Percentiles rank a stretch among this genome's conserved stretches.
These are phyloP conservation scores for Lipomyces mesembrius DNA, from an alignment of 805 yeast species.

Conservation along the genomic window DNA sequence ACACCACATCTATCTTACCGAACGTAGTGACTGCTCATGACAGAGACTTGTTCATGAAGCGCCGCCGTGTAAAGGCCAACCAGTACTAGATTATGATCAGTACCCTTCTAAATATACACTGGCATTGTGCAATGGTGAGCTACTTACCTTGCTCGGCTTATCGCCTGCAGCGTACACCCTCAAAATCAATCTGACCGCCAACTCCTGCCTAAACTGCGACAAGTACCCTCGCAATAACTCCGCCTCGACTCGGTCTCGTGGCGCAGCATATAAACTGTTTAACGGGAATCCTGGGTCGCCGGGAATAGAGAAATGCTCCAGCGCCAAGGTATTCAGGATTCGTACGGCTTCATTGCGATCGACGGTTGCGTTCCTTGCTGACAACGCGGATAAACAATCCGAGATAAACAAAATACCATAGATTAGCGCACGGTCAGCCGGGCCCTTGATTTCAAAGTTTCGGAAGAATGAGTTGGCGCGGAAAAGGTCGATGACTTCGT, in stretches of 20 bases:
- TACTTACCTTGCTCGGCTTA: conserved; percentile 66
- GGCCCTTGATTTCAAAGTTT: conserved; percentile 95
- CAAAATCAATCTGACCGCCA: conserved; percentile 76
- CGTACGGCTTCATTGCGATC: conserved; percentile 46
- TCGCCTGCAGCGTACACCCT: conserved; percentile 63
- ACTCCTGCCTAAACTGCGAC: conserved; percentile 93
- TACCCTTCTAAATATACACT: not conserved
- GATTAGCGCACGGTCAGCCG: conserved; percentile 88
- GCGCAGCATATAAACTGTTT: conserved; percentile 75
- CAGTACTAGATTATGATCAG: conserved; percentile 56
- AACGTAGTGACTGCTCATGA: conserved; percentile 39
- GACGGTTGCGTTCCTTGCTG: conserved; percentile 46
- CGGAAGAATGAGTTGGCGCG: conserved; percentile 96
- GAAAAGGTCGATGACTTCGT: conserved; percentile 87
- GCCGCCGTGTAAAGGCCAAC: conserved; percentile 93
- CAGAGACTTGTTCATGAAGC: conserved; percentile 91
- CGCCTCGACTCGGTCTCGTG: conserved; percentile 72
- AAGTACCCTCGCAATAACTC: conserved; percentile 81
- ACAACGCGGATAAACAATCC: conserved; percentile 75
- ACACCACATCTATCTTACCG: not conserved
- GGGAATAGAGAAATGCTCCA: conserved; percentile 88
- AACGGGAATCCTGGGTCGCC: conserved; percentile 96
- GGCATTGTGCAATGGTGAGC: not conserved
- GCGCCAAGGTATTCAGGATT: conserved; percentile 77
- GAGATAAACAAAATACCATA: conserved; percentile 91